A percentile compares a stretch with the other conserved stretches of the same genome.
phyloP scores from a whole-genome alignment of 345 rosid species.

The Eucalyptus tenuipes region DNA sequence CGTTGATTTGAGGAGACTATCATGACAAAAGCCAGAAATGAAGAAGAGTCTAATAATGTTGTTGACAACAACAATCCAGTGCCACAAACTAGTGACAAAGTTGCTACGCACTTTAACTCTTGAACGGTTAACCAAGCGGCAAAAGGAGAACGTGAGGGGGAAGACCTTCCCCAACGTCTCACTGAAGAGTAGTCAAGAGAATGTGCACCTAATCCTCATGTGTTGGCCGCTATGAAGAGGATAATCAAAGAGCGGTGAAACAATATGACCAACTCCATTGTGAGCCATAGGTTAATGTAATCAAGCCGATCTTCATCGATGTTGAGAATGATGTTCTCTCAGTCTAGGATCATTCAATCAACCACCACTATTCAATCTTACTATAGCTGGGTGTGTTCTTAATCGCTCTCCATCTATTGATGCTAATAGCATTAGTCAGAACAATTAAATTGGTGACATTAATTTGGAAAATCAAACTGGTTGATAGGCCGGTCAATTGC shows the following conservation, averaged over 20 bases:
- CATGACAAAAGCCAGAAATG: neutral
- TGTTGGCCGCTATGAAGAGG: neutral
- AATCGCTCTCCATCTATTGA: neutral
- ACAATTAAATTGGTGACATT: neutral
- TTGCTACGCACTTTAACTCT: neutral
- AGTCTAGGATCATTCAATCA: neutral
- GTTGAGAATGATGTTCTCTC: neutral
- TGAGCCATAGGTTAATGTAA: neutral
- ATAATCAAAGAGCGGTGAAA: neutral
- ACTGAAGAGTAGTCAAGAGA: neutral
- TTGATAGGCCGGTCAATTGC: neutral
- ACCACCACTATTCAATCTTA: neutral
- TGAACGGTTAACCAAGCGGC: neutral
- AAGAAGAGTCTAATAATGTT: neutral
- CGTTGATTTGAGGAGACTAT: neutral
- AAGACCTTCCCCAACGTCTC: neutral
- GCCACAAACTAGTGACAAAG: neutral
- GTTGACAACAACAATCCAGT: neutral
- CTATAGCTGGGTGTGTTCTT: neutral
- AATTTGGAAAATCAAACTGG: neutral
- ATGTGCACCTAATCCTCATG: neutral
- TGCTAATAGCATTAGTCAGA: neutral
- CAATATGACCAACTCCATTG: neutral
- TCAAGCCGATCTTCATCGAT: neutral
- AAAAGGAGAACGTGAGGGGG: neutral